Conservation (phyloP, 176 grass and related monocot genomes). For the Oryza rufipogon region DNA sequence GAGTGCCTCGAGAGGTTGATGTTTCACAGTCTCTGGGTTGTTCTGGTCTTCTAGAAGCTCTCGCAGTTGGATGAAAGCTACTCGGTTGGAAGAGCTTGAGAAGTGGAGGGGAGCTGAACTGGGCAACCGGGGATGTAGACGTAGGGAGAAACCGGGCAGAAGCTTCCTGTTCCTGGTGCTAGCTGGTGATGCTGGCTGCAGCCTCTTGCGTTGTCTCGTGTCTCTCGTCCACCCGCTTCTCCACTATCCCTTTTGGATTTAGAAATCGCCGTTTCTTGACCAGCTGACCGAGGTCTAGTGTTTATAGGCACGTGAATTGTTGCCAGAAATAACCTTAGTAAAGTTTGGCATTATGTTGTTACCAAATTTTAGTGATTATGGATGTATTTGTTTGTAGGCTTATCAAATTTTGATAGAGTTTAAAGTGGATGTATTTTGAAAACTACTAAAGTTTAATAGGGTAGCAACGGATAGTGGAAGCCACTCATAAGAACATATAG, state of each 20-base stretch:
- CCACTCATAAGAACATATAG: too few species aligned
- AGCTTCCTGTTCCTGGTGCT: slow-evolving; percentile 33
- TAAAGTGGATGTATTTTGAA: too few species aligned
- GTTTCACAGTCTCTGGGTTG: background rate
- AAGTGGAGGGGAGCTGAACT: background rate
- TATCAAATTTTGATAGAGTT: too few species aligned
- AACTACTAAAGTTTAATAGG: too few species aligned
- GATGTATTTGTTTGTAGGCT: too few species aligned
- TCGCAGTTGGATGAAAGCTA: slow-evolving; percentile 25
- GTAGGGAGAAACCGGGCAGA: slow-evolving; percentile 9
- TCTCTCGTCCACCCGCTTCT: background rate
- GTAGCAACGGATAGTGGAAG: too few species aligned
- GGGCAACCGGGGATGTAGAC: background rate
- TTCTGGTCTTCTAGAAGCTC: slow-evolving; percentile 38
- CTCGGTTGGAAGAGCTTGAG: background rate
- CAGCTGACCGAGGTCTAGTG: background rate
- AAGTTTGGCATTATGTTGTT: too few species aligned
- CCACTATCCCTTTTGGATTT: background rate
- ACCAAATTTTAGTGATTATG: too few species aligned
- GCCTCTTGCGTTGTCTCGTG: background rate
- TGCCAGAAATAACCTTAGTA: too few species aligned
- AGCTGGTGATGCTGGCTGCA: background rate
- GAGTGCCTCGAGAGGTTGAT: background rate
- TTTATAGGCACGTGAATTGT: background rate
- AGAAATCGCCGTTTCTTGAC: background rate